These are phyloP conservation scores for Micromonas commoda DNA, from an alignment of 139 green algal species.

Conservation along the genomic window DNA sequence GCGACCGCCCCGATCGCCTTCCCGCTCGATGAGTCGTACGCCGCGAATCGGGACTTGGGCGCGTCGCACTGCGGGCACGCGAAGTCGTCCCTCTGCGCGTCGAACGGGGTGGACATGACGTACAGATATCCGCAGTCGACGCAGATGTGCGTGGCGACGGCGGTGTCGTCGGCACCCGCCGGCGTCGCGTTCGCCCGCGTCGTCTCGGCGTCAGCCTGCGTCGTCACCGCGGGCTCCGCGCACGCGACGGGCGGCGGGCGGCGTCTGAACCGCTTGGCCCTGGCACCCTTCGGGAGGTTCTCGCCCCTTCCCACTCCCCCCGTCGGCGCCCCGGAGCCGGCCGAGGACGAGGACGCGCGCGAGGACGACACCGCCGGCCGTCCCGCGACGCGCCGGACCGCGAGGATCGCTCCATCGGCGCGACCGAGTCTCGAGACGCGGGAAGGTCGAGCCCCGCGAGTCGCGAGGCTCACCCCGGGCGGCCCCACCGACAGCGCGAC, in stretches of 20 bases:
- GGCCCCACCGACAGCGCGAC: too few relatives aligned
- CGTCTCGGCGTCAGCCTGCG: neutral
- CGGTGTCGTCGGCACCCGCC: slow-evolving; percentile 45
- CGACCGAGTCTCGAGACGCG: too few relatives aligned
- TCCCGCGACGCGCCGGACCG: too few relatives aligned
- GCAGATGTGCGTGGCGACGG: slow-evolving; percentile 88
- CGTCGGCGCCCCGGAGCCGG: too few relatives aligned
- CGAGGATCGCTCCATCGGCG: too few relatives aligned
- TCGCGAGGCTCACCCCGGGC: too few relatives aligned
- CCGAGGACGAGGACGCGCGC: too few relatives aligned
- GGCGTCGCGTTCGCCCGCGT: neutral
- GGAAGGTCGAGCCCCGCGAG: too few relatives aligned
- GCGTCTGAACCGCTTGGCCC: neutral
- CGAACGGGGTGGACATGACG: slow-evolving; percentile 47
- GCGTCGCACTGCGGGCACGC: slow-evolving; percentile 83
- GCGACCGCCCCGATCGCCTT: slow-evolving; percentile 20
- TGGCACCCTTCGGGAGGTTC: neutral
- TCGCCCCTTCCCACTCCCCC: too few relatives aligned
- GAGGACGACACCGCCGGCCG: too few relatives aligned
- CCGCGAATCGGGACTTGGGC: slow-evolving; percentile 81
- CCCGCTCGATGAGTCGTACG: slow-evolving; percentile 73
- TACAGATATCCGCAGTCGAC: slow-evolving; percentile 87
- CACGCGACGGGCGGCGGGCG: neutral
- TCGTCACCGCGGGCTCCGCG: neutral
- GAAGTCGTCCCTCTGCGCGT: slow-evolving; percentile 47